These are phyloP conservation scores for Escovopsis sp. DNA, from an alignment of 2,329 filamentous ascomycete genomes.

Conservation along the genomic window DNA sequence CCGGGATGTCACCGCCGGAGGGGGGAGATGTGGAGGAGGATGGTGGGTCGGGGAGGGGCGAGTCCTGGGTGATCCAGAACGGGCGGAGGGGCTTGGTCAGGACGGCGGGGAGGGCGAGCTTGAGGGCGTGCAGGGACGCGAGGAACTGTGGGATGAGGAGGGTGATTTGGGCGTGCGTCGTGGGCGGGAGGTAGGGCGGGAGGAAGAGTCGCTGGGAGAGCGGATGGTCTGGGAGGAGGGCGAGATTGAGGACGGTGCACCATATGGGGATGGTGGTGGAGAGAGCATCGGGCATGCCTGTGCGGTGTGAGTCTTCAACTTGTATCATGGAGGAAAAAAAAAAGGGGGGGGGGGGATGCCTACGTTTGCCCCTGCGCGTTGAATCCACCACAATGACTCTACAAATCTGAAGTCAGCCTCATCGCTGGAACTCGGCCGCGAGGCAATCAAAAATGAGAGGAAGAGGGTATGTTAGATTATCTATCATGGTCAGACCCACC, in stretches of 20 bases:
- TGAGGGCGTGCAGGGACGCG: slow-evolving; percentile 37
- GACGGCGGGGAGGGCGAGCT: slow-evolving; percentile 37
- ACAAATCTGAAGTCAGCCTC: neutral
- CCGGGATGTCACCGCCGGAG: neutral
- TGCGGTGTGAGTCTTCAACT: neutral
- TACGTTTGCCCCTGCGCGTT: slow-evolving; percentile 76
- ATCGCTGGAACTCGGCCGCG: no score
- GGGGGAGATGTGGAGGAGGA: no score
- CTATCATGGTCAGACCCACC: slow-evolving; percentile 31
- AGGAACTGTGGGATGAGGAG: slow-evolving; percentile 41
- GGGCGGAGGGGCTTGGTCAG: slow-evolving; percentile 61
- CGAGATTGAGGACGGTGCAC: slow-evolving; percentile 72
- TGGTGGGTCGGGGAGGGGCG: slow-evolving; percentile 24
- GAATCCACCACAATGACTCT: slow-evolving; percentile 82
- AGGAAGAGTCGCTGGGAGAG: slow-evolving; percentile 45
- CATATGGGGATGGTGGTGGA: slow-evolving; percentile 91
- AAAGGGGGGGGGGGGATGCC: slow-evolving; percentile 11
- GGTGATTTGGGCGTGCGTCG: slow-evolving; percentile 65
- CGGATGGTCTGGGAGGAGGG: slow-evolving; percentile 51
- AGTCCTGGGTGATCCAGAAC: slow-evolving; percentile 66
- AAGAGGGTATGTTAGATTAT: neutral
- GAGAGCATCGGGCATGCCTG: slow-evolving; percentile 83
- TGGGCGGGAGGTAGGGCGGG: slow-evolving; percentile 56
- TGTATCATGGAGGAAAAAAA: neutral
- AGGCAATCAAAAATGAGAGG: neutral